Evolutionary conservation across 2,329 filamentous ascomycete species (phyloP).

Genomic region (Fusarium sp.): DNA sequence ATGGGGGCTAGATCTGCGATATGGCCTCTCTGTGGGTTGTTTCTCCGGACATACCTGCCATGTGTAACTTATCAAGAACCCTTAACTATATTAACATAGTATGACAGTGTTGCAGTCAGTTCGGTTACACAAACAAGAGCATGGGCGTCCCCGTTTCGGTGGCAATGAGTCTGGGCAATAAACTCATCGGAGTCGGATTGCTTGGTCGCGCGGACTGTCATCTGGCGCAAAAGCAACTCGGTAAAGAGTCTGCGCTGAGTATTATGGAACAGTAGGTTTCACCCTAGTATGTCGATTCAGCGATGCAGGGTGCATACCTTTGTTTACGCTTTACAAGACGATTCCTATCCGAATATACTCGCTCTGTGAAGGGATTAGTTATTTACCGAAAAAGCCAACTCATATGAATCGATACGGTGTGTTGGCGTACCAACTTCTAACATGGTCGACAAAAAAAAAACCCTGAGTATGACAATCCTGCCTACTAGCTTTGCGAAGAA

Average conservation of each 20-base stretch:
- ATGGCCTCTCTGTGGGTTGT: not conserved
- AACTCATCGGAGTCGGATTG: constrained; percentile 14
- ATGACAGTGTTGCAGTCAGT: constrained; percentile 2
- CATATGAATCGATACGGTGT: not conserved
- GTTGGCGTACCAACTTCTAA: not conserved
- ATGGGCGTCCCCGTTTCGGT: not conserved
- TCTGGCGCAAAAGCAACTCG: not conserved
- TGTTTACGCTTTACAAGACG: not conserved
- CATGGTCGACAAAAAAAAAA: not conserved
- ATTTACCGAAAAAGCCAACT: not conserved
- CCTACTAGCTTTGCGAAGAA: constrained; percentile 6
- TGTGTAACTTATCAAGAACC: not conserved
- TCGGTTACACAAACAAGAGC: constrained; percentile 14
- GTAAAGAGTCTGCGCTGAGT: not conserved
- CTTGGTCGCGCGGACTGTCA: constrained; percentile 9
- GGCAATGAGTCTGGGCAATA: constrained; percentile 1
- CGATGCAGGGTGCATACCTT: not conserved
- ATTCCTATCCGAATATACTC: not conserved
- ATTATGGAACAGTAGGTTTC: not conserved
- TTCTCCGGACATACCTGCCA: not conserved
- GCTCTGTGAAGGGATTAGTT: not conserved
- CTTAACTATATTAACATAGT: constrained; percentile 6
- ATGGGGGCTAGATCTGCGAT: not conserved
- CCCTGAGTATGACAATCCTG: constrained; percentile 6
- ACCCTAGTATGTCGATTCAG: not conserved